Evolutionary conservation across 352 stramenopile genomes (phyloP).

Genomic region (Globisporangium sylvaticum): DNA sequence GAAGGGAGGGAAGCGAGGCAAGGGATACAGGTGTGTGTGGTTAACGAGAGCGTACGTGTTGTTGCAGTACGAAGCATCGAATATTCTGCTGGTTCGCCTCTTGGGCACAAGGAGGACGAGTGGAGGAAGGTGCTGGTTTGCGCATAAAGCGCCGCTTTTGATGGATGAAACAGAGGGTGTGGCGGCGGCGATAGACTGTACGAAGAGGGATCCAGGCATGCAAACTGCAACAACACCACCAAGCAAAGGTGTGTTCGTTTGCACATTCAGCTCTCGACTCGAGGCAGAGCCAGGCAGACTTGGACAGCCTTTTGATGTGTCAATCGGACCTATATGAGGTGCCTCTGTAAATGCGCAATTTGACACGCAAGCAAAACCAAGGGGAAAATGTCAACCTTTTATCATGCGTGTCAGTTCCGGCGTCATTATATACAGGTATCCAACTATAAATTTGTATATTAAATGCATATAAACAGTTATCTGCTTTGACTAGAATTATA

Average conservation of each 20-base stretch:
- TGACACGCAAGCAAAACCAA: conserved; percentile 8
- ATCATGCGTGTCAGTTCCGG: not conserved
- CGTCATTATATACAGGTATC: not conserved
- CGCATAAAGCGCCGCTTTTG: not conserved
- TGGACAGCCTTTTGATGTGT: not conserved
- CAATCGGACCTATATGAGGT: conserved; percentile 4
- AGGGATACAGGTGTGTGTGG: not conserved
- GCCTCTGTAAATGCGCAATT: not conserved
- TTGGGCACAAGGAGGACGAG: not conserved
- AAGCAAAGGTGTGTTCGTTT: not conserved
- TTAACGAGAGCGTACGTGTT: not conserved
- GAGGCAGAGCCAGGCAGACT: not conserved
- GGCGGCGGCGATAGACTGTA: not conserved
- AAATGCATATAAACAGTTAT: not conserved
- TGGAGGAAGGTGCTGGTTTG: not conserved
- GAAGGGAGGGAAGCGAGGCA: not conserved
- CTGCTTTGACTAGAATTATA: not conserved
- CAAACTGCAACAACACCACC: not conserved
- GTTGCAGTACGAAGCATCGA: not conserved
- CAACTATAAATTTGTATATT: not conserved
- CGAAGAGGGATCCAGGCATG: not conserved
- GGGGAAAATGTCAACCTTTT: not conserved
- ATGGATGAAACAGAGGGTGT: not conserved
- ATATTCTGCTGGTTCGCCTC: not conserved
- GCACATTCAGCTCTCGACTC: not conserved